These are phyloP conservation scores for Daldinia bambusicola DNA, from an alignment of 495 filamentous ascomycete genomes.

Conservation along the genomic window DNA sequence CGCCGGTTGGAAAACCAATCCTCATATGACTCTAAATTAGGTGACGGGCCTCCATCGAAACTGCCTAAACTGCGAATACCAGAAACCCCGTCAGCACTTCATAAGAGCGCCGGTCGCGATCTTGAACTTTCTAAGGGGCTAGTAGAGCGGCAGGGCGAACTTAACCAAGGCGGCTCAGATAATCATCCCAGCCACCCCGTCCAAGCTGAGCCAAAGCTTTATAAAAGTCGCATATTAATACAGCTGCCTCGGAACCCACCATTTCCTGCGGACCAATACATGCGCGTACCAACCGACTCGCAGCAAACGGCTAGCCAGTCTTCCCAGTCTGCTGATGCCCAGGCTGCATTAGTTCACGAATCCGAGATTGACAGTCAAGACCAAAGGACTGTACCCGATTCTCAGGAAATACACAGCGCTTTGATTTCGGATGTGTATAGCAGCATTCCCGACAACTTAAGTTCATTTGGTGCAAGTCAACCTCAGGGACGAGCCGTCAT, in stretches of 20 bases:
- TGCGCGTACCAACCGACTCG: slow-evolving; percentile 16
- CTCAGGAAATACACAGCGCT: slow-evolving; percentile 38
- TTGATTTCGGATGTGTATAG: slow-evolving; percentile 24
- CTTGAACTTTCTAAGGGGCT: not conserved
- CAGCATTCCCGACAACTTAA: slow-evolving; percentile 12
- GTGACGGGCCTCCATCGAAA: slow-evolving; percentile 4
- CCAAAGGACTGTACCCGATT: slow-evolving; percentile 42
- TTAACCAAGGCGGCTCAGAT: not conserved
- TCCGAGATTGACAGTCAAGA: not conserved
- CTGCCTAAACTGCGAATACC: slow-evolving; percentile 16
- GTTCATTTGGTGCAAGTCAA: slow-evolving; percentile 25
- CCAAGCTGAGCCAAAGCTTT: not conserved
- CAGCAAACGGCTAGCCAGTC: slow-evolving; percentile 14
- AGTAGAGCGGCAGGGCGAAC: not conserved
- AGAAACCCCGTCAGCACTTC: not conserved
- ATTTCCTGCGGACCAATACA: slow-evolving; percentile 30
- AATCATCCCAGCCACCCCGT: not conserved
- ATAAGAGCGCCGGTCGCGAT: not conserved
- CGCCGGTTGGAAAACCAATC: slow-evolving; percentile 6
- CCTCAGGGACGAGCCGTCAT: not conserved
- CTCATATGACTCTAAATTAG: not conserved
- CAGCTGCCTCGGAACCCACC: slow-evolving; percentile 21
- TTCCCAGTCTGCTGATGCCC: not conserved
- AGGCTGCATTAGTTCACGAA: not conserved
- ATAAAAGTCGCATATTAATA: slow-evolving; percentile 23